A percentile compares a stretch with the other conserved stretches of the same genome.
Conservation (phyloP, 768 basidiomycete genomes). For the Chlorophyllum brunneum region DNA sequence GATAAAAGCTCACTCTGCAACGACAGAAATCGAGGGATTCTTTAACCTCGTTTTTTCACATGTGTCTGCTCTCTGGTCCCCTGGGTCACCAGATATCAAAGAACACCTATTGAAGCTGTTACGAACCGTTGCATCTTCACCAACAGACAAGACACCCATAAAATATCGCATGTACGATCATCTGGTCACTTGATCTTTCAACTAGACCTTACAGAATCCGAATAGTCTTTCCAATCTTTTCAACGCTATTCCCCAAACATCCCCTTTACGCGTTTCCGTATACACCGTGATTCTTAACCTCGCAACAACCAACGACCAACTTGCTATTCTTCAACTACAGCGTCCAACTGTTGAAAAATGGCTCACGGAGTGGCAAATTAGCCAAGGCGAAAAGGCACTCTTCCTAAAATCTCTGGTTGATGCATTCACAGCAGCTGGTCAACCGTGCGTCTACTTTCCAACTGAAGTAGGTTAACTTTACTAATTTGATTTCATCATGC, state of each 20-base stretch:
- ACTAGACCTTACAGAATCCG: conserved; percentile 6
- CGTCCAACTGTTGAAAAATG: conserved; percentile 67
- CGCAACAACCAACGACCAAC: conserved; percentile 56
- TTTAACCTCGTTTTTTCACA: conserved; percentile 82
- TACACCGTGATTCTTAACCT: conserved; percentile 59
- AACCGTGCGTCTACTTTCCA: conserved; percentile 45
- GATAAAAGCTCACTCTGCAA: conserved; percentile 7
- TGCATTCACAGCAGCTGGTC: conserved; percentile 51
- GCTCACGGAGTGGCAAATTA: conserved; percentile 72
- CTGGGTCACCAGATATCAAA: conserved; percentile 52
- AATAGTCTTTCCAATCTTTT: conserved; percentile 76
- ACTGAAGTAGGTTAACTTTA: neutral
- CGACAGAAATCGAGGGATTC: conserved; percentile 71
- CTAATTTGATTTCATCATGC: neutral
- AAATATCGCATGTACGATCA: conserved; percentile 73
- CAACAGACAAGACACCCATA: conserved; percentile 47
- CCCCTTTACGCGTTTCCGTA: conserved; percentile 58
- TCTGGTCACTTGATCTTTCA: conserved; percentile 2
- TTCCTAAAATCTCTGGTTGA: conserved; percentile 66
- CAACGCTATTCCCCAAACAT: conserved; percentile 68
- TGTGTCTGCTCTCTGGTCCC: conserved; percentile 55
- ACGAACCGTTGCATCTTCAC: conserved; percentile 49
- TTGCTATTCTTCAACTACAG: conserved; percentile 58
- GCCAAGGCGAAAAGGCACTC: conserved; percentile 54
- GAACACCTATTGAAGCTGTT: conserved; percentile 47